A percentile compares a stretch with the other conserved stretches of the same genome.
These are phyloP conservation scores for Kondoa malvinella DNA, from an alignment of 768 basidiomycete species.

Conservation along the genomic window DNA sequence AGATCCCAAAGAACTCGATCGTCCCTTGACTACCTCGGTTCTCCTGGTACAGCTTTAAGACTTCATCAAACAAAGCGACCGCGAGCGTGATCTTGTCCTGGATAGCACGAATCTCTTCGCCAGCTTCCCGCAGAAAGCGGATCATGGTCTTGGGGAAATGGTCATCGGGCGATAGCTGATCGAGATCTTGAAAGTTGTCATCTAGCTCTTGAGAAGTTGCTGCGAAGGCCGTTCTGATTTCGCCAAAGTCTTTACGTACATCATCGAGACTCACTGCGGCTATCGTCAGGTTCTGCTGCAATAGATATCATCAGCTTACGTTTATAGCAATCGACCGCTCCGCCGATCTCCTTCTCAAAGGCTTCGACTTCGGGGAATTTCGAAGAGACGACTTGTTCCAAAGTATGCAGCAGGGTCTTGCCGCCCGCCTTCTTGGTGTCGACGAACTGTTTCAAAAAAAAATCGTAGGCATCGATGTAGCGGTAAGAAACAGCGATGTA, in stretches of 20 bases:
- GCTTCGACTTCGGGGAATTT: conserved; percentile 73
- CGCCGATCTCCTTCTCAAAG: conserved; percentile 73
- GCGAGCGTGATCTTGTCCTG: conserved; percentile 74
- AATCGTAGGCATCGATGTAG: conserved; percentile 1
- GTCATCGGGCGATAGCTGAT: conserved; percentile 41
- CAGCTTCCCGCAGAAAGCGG: conserved; percentile 58
- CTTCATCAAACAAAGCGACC: conserved; percentile 64
- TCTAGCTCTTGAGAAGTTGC: conserved; percentile 61
- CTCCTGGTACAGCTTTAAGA: conserved; percentile 80
- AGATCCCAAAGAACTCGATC: conserved; percentile 82
- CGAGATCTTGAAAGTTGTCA: conserved; percentile 58
- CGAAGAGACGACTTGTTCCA: conserved; percentile 70
- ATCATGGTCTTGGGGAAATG: conserved; percentile 83
- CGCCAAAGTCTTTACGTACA: conserved; percentile 53
- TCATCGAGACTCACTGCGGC: conserved; percentile 66
- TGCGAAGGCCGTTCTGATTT: conserved; percentile 59
- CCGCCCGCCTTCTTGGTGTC: conserved; percentile 94
- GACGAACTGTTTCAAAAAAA: conserved; percentile 47
- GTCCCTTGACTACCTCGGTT: conserved; percentile 48
- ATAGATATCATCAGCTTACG: conserved; percentile 37
- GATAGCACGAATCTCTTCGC: conserved; percentile 58
- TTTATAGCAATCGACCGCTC: conserved; percentile 81
- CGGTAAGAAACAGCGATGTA: conserved; percentile 18
- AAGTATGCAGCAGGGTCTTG: conserved; percentile 81
- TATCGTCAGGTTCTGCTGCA: conserved; percentile 19